Conservation (phyloP, 495 filamentous ascomycete genomes). For the Neohortaea acidophila region DNA sequence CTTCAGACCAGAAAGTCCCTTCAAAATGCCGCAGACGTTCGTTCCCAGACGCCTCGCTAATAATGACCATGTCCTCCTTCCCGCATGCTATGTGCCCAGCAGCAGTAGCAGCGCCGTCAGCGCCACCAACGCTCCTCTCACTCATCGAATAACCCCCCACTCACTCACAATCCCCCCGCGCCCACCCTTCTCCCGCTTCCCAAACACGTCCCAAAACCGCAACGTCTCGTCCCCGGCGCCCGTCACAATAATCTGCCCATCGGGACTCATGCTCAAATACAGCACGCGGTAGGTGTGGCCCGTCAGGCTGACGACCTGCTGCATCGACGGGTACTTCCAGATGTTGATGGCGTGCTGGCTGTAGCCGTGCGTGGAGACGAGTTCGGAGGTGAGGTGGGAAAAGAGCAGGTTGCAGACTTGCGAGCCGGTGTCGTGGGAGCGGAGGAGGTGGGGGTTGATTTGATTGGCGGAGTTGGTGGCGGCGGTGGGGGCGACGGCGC, state of each 20-base stretch:
- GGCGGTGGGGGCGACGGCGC: neutral
- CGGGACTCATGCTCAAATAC: slow-evolving; percentile 93
- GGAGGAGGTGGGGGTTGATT: slow-evolving; percentile 17
- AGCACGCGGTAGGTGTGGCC: slow-evolving; percentile 93
- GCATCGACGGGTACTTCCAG: slow-evolving; percentile 98
- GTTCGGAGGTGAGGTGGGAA: slow-evolving; percentile 89
- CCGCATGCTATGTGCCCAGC: too few relatives aligned
- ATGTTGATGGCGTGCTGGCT: slow-evolving; percentile 95
- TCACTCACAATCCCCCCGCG: slow-evolving; percentile 14
- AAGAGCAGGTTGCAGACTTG: slow-evolving; percentile 96
- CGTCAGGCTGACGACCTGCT: slow-evolving; percentile 82
- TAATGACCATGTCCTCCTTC: too few relatives aligned
- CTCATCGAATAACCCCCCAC: slow-evolving; percentile 18
- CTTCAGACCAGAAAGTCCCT: too few relatives aligned
- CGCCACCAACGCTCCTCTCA: neutral
- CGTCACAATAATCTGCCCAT: slow-evolving; percentile 84
- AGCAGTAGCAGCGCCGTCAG: neutral
- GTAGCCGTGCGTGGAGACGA: slow-evolving; percentile 96
- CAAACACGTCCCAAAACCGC: slow-evolving; percentile 92
- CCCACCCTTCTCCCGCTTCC: slow-evolving; percentile 36
- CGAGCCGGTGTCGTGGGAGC: slow-evolving; percentile 60
- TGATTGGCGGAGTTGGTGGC: neutral
- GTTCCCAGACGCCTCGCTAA: too few relatives aligned
- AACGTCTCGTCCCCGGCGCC: slow-evolving; percentile 94
- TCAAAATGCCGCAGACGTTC: too few relatives aligned